Base-by-base conservation (phyloP, 129 eudicot species). In the Pseudognaphalium luteoalbum region DNA sequence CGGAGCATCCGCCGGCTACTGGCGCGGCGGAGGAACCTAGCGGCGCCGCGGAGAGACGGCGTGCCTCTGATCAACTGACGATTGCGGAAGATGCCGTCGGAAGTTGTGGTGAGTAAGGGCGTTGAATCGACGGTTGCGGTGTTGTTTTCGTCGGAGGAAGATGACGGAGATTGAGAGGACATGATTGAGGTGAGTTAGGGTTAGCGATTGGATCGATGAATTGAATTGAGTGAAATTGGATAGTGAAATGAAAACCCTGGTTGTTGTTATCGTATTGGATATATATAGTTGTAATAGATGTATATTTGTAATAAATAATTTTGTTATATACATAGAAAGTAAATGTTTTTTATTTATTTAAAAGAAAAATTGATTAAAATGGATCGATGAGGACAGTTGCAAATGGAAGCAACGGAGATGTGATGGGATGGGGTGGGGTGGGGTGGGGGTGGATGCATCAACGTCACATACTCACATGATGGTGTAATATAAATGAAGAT, bases 11-110 rank as follows among this genome's bases (percentile, higher is more conserved):
- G 70, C 1, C 92, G 88, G 79, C 88, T 93, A 50, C 90, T 83
- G 6, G 91, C 91, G 20, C 87, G 85, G 59, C 92, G 96, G 25
- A 93, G 83, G 82, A 90, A 88, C 50, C 89, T 81, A 25, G 96
- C 92, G 5, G 92, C 96, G 74, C 86, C 87, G 4, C 96, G 83
- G 25, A 88, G 88, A 78, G 85, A 87, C 17, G 88, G 91, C 2
- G 89, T 29, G 3, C 86, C 87, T 25, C 81, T 79, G 68, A 72
- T 32, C 64, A 77, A 82, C 19, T 76, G 80, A 35, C 81, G 87
- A 81, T 33, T 22, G 58, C 81, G 74, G 47, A 29, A 68, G 72
- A 41, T 16, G 78, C 76, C 76, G 68, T 80, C 81, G 68, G 78
- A 77, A 35, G 62, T n/a, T 47, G 76, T n/a, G 54, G 80, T 19